phyloP scores from a whole-genome alignment of 164 flowering plant genomes.

The Nymphaea thermarum region DNA sequence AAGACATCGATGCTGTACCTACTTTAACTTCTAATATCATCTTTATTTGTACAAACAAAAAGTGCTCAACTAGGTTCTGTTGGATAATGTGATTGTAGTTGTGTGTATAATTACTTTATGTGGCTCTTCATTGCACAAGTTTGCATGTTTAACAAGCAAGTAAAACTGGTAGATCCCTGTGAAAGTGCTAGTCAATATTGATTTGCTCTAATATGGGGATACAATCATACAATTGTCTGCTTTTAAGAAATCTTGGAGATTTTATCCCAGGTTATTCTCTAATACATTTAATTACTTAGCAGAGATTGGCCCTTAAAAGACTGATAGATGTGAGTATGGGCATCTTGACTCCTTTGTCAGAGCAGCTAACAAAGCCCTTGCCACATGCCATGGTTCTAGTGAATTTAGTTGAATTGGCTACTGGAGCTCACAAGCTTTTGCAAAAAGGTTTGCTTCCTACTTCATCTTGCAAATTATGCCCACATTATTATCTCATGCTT shows the following conservation, averaged over 20 bases:
- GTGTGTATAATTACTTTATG: too few species aligned
- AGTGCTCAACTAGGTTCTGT: too few species aligned
- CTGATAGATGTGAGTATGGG: constrained; percentile 93
- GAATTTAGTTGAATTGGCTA: constrained; percentile 68
- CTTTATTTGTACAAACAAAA: background rate
- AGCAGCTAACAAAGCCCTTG: constrained; percentile 87
- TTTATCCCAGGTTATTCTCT: background rate
- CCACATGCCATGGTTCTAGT: constrained; percentile 78
- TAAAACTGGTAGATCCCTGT: background rate
- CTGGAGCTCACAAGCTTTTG: constrained; percentile 79
- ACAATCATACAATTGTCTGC: background rate
- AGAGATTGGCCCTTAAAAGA: constrained; percentile 93
- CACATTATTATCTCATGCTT: background rate
- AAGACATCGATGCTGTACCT: constrained; percentile 63
- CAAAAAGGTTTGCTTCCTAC: constrained; percentile 52
- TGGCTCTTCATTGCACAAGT: background rate
- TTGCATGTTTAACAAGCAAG: background rate
- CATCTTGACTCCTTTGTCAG: constrained; percentile 78
- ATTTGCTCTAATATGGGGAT: too few species aligned
- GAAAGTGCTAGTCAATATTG: too few species aligned
- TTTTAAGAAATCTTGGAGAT: background rate
- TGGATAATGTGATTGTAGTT: too few species aligned
- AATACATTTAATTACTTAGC: constrained; percentile 7
- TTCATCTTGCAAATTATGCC: background rate
- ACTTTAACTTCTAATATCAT: background rate